Percentiles rank a stretch among this genome's conserved stretches.
These are phyloP conservation scores for Alternaria dauci DNA, from an alignment of 2,329 filamentous ascomycete genomes.

Conservation along the genomic window DNA sequence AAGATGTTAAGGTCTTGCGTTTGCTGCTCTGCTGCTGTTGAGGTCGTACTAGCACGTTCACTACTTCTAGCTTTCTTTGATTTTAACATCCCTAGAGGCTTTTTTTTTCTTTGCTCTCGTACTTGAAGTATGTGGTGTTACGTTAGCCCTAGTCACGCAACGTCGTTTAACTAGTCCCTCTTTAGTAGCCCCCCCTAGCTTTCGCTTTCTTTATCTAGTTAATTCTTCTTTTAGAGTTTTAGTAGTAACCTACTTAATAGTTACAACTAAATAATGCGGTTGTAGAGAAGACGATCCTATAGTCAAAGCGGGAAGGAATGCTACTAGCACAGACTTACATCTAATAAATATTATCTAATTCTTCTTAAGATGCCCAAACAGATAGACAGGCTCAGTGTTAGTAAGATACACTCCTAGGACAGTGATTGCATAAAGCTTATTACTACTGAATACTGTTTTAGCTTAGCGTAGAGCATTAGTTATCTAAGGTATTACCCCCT, in stretches of 20 bases:
- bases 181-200: not conserved
- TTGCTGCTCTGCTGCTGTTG: not conserved
- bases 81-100: not conserved
- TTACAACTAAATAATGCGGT: slow-evolving; percentile 2
- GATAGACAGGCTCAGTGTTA: slow-evolving; percentile 15
- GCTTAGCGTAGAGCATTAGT: slow-evolving; percentile 9
- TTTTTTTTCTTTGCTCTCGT: slow-evolving; percentile 3
- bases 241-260: slow-evolving; percentile 2
- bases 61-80: not conserved
- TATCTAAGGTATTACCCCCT: slow-evolving; percentile 16
- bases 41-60: not conserved
- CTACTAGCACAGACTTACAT: slow-evolving; percentile 9
- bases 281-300: slow-evolving; percentile 13
- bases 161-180: not conserved
- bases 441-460: slow-evolving; percentile 12
- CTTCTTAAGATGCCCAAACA: slow-evolving; percentile 9
- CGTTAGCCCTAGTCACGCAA: not conserved
- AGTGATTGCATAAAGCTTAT: slow-evolving; percentile 11
- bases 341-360: slow-evolving; percentile 15
- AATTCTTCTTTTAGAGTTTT: slow-evolving; percentile 6
- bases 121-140: not conserved
- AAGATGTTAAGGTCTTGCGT: not conserved
- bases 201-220: slow-evolving; percentile 12
- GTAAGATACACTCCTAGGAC: slow-evolving; percentile 14
- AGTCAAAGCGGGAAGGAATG: slow-evolving; percentile 5